phyloP scores from a whole-genome alignment of 371 early-diverging fungal genomes.

The Nosema bombycis region DNA sequence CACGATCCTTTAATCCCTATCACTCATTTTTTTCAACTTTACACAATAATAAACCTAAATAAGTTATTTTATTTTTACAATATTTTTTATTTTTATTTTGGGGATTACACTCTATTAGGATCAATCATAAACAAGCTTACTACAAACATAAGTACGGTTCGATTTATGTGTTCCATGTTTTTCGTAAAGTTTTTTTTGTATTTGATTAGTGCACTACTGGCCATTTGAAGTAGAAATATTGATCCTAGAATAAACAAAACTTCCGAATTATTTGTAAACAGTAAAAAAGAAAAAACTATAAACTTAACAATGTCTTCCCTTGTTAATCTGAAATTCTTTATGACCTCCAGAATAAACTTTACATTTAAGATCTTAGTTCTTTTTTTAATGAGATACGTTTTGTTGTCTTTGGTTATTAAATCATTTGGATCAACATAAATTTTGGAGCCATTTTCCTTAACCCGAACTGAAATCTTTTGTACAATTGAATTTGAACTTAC shows the following conservation, averaged over 20 bases:
- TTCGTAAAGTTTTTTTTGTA: constrained; percentile 7
- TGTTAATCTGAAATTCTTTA: constrained; percentile 9
- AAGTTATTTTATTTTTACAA: constrained; percentile 4
- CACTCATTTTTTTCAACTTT: not conserved
- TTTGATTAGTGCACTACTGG: constrained; percentile 11
- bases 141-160: constrained; percentile 29
- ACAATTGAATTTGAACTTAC: not conserved
- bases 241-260: constrained; percentile 23
- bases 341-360: constrained; percentile 1
- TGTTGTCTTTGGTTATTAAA: constrained; percentile 3
- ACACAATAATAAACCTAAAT: not conserved
- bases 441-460: not conserved
- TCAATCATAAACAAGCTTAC: constrained; percentile 31
- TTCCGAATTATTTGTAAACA: constrained; percentile 28
- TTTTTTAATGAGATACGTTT: constrained; percentile 22
- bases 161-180: constrained; percentile 13
- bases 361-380: constrained; percentile 21
- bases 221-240: constrained; percentile 16
- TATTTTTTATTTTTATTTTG: not conserved
- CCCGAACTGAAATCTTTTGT: not conserved
- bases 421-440: constrained; percentile 19
- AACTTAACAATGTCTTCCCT: constrained; percentile 27
- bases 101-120: constrained; percentile 6
- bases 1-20: not conserved
- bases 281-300: constrained; percentile 12